These are phyloP conservation scores for Blastobotrys elegans DNA, from an alignment of 1,139 yeast species.

Conservation along the genomic window DNA sequence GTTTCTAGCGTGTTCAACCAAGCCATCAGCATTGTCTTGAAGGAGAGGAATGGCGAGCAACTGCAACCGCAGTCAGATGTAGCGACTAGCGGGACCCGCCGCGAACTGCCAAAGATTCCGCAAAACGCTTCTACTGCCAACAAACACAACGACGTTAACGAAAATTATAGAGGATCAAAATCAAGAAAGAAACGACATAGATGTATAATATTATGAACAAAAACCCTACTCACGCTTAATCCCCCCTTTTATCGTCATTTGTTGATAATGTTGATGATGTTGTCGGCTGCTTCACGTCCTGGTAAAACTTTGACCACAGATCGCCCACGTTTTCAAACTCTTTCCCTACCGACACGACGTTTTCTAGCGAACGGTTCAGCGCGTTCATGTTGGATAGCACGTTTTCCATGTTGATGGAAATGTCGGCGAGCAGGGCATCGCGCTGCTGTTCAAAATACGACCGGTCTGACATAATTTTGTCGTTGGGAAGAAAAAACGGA, in stretches of 20 bases:
- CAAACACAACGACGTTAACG: background rate
- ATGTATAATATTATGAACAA: conserved; percentile 8
- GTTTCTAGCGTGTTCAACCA: conserved; percentile 60
- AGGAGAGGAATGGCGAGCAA: background rate
- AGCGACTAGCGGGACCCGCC: background rate
- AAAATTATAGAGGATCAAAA: background rate
- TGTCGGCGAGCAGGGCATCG: conserved; percentile 40
- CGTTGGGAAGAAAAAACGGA: background rate
- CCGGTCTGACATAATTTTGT: background rate
- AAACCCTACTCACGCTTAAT: background rate
- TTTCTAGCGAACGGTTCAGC: conserved; percentile 47
- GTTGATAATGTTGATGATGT: background rate
- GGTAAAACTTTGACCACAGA: conserved; percentile 49
- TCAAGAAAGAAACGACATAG: background rate
- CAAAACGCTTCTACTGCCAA: background rate
- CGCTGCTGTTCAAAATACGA: conserved; percentile 42
- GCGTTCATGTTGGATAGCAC: conserved; percentile 47
- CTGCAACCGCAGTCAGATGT: background rate
- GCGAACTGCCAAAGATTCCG: background rate
- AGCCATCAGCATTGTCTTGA: conserved; percentile 26
- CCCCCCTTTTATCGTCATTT: too few relatives aligned
- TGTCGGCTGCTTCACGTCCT: conserved; percentile 29
- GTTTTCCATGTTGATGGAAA: conserved; percentile 44
- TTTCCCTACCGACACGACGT: conserved; percentile 49
- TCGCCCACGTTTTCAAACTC: conserved; percentile 49